Evolutionary conservation across 2,329 filamentous ascomycete species (phyloP).

Genomic region (Lecanicillium sp.): DNA sequence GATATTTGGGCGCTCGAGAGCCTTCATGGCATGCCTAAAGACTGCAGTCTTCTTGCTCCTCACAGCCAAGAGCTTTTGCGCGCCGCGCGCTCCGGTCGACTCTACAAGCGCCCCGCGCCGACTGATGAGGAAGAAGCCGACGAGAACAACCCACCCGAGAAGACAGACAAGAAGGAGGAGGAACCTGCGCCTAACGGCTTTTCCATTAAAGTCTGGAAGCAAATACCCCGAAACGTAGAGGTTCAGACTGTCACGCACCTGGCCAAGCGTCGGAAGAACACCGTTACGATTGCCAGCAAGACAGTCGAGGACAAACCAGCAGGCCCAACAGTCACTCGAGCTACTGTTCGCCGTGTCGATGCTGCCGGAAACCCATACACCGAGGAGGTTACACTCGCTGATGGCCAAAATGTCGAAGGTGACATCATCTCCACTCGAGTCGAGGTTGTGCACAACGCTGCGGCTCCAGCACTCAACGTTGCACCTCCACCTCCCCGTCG

Average conservation of each 20-base stretch:
- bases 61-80: conserved; percentile 78
- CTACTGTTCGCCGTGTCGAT: conserved; percentile 72
- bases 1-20: conserved; percentile 70
- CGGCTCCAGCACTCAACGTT: conserved; percentile 48
- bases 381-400: conserved; percentile 73
- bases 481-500: conserved; percentile 42
- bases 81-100: conserved; percentile 67
- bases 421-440: conserved; percentile 63
- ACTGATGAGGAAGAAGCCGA: conserved; percentile 53
- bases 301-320: conserved; percentile 35
- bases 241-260: conserved; percentile 43
- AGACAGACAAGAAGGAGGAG: conserved; percentile 56
- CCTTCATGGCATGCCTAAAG: conserved; percentile 75
- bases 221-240: conserved; percentile 52
- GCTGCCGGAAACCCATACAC: conserved; percentile 74
- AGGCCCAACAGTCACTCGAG: conserved; percentile 61
- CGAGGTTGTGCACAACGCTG: conserved; percentile 34
- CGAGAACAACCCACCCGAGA: conserved; percentile 38
- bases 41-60: conserved; percentile 67
- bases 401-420: conserved; percentile 73
- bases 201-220: conserved; percentile 53
- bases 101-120: conserved; percentile 65
- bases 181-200: conserved; percentile 47
- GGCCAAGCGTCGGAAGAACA: conserved; percentile 54
- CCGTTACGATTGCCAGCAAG: conserved; percentile 48